Conservation (phyloP, 371 early-diverging fungal species). For the Chytridium lagenaria region DNA sequence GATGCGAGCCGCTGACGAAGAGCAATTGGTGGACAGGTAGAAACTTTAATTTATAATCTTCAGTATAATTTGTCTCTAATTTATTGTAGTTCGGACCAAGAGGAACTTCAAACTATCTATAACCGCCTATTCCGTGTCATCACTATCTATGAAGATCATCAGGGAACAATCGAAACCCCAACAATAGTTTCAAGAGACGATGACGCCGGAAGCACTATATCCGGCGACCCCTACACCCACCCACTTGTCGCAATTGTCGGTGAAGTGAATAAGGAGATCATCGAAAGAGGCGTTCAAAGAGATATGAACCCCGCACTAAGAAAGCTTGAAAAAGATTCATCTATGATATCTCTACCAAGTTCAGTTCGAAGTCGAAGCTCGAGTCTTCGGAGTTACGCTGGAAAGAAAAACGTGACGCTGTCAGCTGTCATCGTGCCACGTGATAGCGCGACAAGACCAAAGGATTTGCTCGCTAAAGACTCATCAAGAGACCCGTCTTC, state of each 20-base stretch:
- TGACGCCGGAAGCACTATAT: neutral
- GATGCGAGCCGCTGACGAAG: constrained; percentile 52
- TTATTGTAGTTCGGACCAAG: constrained; percentile 44
- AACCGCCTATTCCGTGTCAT: constrained; percentile 51
- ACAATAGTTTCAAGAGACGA: neutral
- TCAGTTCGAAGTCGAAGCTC: constrained; percentile 23
- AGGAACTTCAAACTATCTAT: constrained; percentile 45
- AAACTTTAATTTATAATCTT: neutral
- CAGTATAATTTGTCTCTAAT: neutral
- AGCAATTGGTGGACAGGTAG: constrained; percentile 53
- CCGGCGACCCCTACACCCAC: neutral
- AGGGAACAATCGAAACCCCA: constrained; percentile 10
- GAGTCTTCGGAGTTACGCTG: constrained; percentile 5
- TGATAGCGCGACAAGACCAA: neutral
- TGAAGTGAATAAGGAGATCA: constrained; percentile 20
- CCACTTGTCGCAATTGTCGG: neutral
- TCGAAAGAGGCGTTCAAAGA: neutral
- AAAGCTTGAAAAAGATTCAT: constrained; percentile 27
- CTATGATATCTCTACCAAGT: constrained; percentile 19
- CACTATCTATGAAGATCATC: constrained; percentile 56
- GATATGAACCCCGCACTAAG: constrained; percentile 17
- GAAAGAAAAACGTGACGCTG: neutral
- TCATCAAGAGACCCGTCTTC: neutral
- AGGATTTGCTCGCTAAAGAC: neutral
- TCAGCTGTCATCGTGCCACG: constrained; percentile 1